Conservation (phyloP, 1,139 yeast species). For the Pichia sp. region DNA sequence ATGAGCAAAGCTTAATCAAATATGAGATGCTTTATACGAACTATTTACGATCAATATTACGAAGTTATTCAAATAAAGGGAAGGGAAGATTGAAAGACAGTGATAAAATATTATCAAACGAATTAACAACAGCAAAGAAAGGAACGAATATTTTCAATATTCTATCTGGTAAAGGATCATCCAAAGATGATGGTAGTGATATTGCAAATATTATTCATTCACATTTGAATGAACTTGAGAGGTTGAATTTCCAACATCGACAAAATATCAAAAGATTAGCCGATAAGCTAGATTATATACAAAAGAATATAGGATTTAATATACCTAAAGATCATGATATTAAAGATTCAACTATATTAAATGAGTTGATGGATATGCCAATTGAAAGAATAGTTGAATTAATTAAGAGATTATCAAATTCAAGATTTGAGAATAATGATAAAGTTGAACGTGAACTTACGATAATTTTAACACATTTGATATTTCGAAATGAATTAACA, state of each 20-base stretch:
- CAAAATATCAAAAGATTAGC: slow-evolving; percentile 6
- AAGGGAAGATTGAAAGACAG: not conserved
- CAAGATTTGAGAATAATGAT: not conserved
- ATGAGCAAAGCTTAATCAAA: too few relatives aligned
- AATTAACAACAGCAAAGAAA: not conserved
- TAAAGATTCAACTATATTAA: slow-evolving; percentile 1
- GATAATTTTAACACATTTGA: slow-evolving; percentile 17
- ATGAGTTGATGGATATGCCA: slow-evolving; percentile 10
- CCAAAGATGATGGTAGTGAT: slow-evolving; percentile 1
- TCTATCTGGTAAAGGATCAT: not conserved
- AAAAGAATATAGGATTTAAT: slow-evolving; percentile 9
- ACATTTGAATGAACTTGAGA: slow-evolving; percentile 5
- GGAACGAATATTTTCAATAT: not conserved
- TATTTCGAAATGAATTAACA: slow-evolving; percentile 15
- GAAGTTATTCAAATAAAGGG: not conserved
- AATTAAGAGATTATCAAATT: not conserved
- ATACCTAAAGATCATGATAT: not conserved
- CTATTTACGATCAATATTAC: not conserved
- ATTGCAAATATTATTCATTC: slow-evolving; percentile 2
- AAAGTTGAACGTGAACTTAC: slow-evolving; percentile 9
- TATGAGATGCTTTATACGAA: not conserved
- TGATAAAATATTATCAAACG: not conserved
- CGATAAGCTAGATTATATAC: slow-evolving; percentile 7
- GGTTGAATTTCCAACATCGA: slow-evolving; percentile 3
- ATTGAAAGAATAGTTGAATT: slow-evolving; percentile 3